Evolutionary conservation across 768 basidiomycete species (phyloP), one percentile per base, ranked within the genome.

Genomic region (Phanerodontia chrysosporium): DNA sequence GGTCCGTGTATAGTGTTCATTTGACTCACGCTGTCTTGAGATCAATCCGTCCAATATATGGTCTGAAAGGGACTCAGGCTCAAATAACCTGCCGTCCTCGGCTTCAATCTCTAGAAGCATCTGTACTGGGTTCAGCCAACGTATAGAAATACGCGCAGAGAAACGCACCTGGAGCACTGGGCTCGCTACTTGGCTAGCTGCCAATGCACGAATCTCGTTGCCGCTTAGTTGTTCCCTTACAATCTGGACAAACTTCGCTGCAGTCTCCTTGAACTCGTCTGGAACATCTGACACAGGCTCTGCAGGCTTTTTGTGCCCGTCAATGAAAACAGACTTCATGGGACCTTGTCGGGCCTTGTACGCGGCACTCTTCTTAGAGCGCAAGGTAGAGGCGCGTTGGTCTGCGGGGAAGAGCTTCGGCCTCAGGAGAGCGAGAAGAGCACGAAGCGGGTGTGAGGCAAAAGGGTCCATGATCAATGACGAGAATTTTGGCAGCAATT

Each of bases 381-480:
- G 83, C 30, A 92, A 62, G 29, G 75, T 69, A 10, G 76, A 75
- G 30, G 67, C 68, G 55, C 74, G 73, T 12, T 78, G 61, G 27
- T 74, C 77, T 3, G 73, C 72, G 14, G 75, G 62, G 3, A 80
- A 77, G 1, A 83, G 66, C 28, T 77, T 73, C 0, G 92, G 90
- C 14, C 83, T 85, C n/a, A 97, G 77, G 45, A 97, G 77, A 4
- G 88, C 68, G 14, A 98, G 80, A 2, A 98, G 73, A 24, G 88
- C 84, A 36, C 95, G 87, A 48, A 96, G 63, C 45, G 95, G 91
- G 64, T 98, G 96, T 0, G 96, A 95, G 35, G 89, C 94, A 66
- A 94, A 96, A 30, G 89, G 86, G 65, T 96, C 86, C 76, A 87
- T 85, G 42, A 96, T 74, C 45, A 95, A 81, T 8, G 78, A 74